phyloP scores from a whole-genome alignment of 2,329 filamentous ascomycete species.

The Diaporthe sp. region DNA sequence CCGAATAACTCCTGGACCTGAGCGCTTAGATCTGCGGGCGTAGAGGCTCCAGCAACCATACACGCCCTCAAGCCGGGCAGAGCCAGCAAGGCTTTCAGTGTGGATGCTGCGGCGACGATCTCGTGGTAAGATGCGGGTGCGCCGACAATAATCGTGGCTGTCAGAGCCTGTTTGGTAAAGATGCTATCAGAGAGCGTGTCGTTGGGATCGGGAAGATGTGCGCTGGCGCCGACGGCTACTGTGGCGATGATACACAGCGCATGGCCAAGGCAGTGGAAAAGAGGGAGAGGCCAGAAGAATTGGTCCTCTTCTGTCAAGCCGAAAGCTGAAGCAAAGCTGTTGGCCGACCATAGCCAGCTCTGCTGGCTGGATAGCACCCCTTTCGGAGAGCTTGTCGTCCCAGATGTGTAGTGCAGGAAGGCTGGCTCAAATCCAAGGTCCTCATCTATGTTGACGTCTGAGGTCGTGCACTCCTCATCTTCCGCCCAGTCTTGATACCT shows the following conservation, averaged over 20 bases:
- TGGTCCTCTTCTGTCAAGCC: background rate
- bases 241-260: slow-evolving; percentile 18
- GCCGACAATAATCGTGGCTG: slow-evolving; percentile 19
- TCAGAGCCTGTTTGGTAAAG: background rate
- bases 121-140: slow-evolving; percentile 20
- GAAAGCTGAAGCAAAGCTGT: background rate
- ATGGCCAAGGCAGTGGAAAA: slow-evolving; percentile 22
- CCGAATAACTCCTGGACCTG: slow-evolving; percentile 15
- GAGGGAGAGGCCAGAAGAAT: slow-evolving; percentile 26
- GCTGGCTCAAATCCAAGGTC: background rate
- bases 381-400: slow-evolving; percentile 26
- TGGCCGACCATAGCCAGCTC: slow-evolving; percentile 22
- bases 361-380: slow-evolving; percentile 18
- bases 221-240: slow-evolving; percentile 19
- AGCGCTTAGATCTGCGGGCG: background rate
- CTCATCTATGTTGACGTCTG: background rate
- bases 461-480: background rate
- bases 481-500: slow-evolving; percentile 8
- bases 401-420: slow-evolving; percentile 31
- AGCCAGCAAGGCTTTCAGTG: background rate
- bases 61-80: slow-evolving; percentile 1
- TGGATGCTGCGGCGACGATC: background rate
- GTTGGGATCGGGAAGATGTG: slow-evolving; percentile 2
- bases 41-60: slow-evolving; percentile 1
- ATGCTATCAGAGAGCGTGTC: slow-evolving; percentile 5